Base-by-base conservation (phyloP, 2,329 filamentous ascomycete species). In the Aspergillus sp. region DNA sequence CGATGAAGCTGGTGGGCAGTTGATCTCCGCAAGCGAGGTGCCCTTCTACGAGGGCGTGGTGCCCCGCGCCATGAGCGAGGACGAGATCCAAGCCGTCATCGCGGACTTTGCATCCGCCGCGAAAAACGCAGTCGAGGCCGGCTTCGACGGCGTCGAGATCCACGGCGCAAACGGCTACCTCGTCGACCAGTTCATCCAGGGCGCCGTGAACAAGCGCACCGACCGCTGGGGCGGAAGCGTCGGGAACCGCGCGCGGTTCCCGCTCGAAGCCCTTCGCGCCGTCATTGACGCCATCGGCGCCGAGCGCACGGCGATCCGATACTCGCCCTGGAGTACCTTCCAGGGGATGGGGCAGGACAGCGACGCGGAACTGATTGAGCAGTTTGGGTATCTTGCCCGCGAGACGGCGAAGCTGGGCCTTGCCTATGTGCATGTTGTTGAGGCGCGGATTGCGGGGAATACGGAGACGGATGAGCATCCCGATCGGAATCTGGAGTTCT, bases 341-440 rank as follows among this genome's bases (percentile, higher is more conserved):
- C 74, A 79, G 66, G 76, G 65, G 7, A 79, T 91, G 87, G 76
- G 77, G 34, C 89, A 90, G 85, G 66, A 73, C 0, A 81, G 91
- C 49, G 87, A 88, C 0, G 69, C 85, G 8, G 85, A 87, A 0
- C 87, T 45, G n/a, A 47, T 43, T 13, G 56, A 45, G 56, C 56
- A 91, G 63, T 91, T 90, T 69, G 77, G 77, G 0, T 79, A 91
- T 67, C 70, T 90, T 7, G 79, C 87, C 47, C 68, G 76, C 34
- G 80, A 83, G 47, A 76, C 87, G 11, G 83, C 81, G 57, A 73
- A 77, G 28, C 71, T 88, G 1, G 79, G 82, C 1, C 76, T 91
- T 15, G 83, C 87, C 0, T 91, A 87, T 69, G 71, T 89, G 2
- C 87, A 90, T 70, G 61, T 89, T 0, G 76, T 91, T 7, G 87